Base-by-base conservation (phyloP, 2,329 filamentous ascomycete species). In the Diaporthe batatas region DNA sequence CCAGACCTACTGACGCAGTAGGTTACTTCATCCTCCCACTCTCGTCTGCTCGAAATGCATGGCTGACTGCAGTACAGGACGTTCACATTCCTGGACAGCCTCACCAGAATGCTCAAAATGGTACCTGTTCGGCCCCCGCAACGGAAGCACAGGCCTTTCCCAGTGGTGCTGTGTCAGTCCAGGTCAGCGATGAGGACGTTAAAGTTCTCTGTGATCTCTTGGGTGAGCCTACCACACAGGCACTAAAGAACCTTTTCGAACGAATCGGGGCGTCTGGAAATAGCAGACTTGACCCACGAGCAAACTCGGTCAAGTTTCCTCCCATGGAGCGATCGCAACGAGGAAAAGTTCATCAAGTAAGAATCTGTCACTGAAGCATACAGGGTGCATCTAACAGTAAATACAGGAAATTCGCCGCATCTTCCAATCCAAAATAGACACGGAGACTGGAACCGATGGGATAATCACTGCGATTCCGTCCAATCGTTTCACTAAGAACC, bases 381-480 rank as follows among this genome's bases (percentile, higher is more conserved):
- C 51, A 14, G 12, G 4, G 36, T 6, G 42, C 23, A 62, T 58
- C 70, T 65, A 42, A 73, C 72, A 49, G 69, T 72, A 80, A 67
- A 81, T 14, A 64, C 65, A 85, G 78, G 86, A 89, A 85, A 85
- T 98, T 58, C 93, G 95, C 34, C 91, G 92, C 53, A 92, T 97
- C 74, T 98, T 98, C 81, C 85, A 86, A n/a, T 92, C 91, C 3
- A 89, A 90, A 71, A 87, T 98, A 67, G 94, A 97, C 72, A 97
- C 94, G 1, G 86, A 86, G 23, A 97, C 95, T 2, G 83, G 86
- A 53, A 79, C 79, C 25, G 80, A 82, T 5, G 87, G 87, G 58
- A 89, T 92, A 74, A 90, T 92, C 73, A 89, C 93, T 59, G 93
- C 93, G 34, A 86, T 86, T 8, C 89, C 93, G 70, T 81, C 85